Conservation (phyloP, 495 filamentous ascomycete species). For the Hyaloscypha bicolor region DNA sequence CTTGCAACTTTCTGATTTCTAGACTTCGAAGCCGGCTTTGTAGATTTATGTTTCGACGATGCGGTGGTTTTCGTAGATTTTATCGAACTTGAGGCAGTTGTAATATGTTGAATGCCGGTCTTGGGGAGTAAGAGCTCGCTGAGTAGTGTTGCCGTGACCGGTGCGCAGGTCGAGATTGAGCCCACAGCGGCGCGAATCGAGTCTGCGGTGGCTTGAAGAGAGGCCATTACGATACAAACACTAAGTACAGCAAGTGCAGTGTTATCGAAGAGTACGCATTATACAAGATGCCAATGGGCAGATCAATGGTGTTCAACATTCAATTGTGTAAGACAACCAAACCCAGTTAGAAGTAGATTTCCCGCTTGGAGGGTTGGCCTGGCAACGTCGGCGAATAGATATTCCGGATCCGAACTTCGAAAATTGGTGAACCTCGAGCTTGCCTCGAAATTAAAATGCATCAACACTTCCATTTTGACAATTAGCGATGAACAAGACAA, state of each 20-base stretch:
- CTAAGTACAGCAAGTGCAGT: constrained; percentile 6
- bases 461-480: background rate
- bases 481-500: constrained; percentile 24
- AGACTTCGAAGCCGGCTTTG: constrained; percentile 41
- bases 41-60: constrained; percentile 28
- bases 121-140: constrained; percentile 49
- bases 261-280: constrained; percentile 32
- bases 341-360: background rate
- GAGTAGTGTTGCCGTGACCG: constrained; percentile 48
- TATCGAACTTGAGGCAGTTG: background rate
- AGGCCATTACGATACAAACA: constrained; percentile 44
- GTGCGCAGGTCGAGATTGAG: constrained; percentile 55
- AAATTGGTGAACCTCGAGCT: background rate
- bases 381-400: constrained; percentile 18
- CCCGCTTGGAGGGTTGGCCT: constrained; percentile 2
- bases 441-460: background rate
- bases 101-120: background rate
- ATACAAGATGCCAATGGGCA: constrained; percentile 26
- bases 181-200: constrained; percentile 53
- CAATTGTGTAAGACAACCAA: background rate
- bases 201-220: constrained; percentile 44
- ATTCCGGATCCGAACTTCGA: background rate
- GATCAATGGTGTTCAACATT: constrained; percentile 7
- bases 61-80: constrained; percentile 16
- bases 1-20: constrained; percentile 34